phyloP scores from a whole-genome alignment of 139 green algal species.

The Pseudopediastrum boryanum region DNA sequence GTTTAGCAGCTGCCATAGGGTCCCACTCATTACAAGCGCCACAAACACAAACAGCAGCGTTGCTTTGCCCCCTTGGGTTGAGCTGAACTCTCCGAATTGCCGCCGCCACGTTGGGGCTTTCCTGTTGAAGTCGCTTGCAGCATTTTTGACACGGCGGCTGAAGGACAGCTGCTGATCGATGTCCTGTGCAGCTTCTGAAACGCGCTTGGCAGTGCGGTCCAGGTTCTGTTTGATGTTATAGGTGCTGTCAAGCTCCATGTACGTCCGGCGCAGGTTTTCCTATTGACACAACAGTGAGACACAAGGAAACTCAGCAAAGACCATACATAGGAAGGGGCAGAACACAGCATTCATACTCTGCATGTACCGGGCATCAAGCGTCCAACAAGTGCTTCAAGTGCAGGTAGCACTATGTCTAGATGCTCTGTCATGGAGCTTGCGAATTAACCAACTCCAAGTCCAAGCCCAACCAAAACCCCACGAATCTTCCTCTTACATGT shows the following conservation, averaged over 20 bases:
- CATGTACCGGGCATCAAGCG: no score
- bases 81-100: background rate
- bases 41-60: conserved; percentile 13
- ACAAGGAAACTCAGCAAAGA: no score
- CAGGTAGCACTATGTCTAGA: no score
- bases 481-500: no score
- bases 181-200: conserved; percentile 22
- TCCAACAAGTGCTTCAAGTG: no score
- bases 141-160: background rate
- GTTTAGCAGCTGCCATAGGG: conserved; percentile 37
- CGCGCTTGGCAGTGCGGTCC: background rate
- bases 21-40: conserved; percentile 9
- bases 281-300: no score
- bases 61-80: conserved; percentile 18
- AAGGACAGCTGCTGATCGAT: conserved; percentile 25
- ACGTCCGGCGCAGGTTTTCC: conserved; percentile 16
- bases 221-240: conserved; percentile 17
- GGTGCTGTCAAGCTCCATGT: conserved; percentile 25
- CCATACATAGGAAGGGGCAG: no score
- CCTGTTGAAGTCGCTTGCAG: background rate
- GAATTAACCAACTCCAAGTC: no score
- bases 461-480: no score
- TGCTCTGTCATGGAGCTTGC: no score
- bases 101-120: conserved; percentile 21
- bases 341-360: no score